Evolutionary conservation across 2,329 filamentous ascomycete species (phyloP).

Genomic region (Graphilbum ipis-grandicollis): DNA sequence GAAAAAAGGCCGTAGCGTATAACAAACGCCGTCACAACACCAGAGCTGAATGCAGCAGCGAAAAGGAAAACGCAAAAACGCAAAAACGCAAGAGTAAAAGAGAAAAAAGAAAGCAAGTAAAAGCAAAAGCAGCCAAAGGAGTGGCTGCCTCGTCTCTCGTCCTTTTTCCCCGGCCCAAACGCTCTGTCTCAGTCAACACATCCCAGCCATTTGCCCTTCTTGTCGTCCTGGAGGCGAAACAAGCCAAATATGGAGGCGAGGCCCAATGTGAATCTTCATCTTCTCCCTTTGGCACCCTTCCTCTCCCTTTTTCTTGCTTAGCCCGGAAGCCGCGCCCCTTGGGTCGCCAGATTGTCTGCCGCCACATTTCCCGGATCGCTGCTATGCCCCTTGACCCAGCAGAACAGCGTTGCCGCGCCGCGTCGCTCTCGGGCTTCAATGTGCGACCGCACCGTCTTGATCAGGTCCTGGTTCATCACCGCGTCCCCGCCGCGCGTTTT

Average conservation of each 20-base stretch:
- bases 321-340: conserved; percentile 28
- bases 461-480: conserved; percentile 77
- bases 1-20: too few relatives aligned
- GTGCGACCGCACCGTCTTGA: conserved; percentile 52
- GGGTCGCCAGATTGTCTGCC: conserved; percentile 63
- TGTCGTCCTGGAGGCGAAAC: too few relatives aligned
- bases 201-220: too few relatives aligned
- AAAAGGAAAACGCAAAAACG: background rate
- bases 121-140: background rate
- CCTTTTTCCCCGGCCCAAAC: too few relatives aligned
- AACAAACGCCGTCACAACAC: too few relatives aligned
- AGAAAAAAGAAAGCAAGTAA: background rate
- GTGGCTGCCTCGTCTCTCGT: background rate
- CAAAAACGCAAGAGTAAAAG: background rate
- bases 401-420: conserved; percentile 49
- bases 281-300: too few relatives aligned
- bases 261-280: too few relatives aligned
- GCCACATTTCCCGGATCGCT: conserved; percentile 57
- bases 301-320: too few relatives aligned
- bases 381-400: conserved; percentile 82
- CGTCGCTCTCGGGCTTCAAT: conserved; percentile 51
- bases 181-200: too few relatives aligned
- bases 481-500: conserved; percentile 42
- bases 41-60: too few relatives aligned
- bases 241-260: too few relatives aligned